Conservation (phyloP, 257 asterid genomes). For the Nicotiana paniculata region DNA sequence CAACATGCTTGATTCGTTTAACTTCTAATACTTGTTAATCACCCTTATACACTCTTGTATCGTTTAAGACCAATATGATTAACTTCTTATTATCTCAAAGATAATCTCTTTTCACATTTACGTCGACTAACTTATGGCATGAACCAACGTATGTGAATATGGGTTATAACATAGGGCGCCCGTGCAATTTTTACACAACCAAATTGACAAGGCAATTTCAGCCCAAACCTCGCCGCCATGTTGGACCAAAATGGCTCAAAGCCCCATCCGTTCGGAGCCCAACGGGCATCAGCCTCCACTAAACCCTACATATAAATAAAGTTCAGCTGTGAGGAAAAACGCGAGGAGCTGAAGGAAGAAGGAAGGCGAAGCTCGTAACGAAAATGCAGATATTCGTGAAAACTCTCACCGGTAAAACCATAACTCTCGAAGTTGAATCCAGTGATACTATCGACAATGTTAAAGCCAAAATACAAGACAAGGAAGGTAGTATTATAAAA, state of each 20-base stretch:
- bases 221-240: too few species aligned
- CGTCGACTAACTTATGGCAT: too few species aligned
- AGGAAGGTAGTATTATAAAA: not conserved
- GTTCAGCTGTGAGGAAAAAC: not conserved
- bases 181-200: too few species aligned
- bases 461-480: conserved; percentile 10
- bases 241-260: not conserved
- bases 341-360: not conserved
- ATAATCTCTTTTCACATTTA: too few species aligned
- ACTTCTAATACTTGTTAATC: too few species aligned
- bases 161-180: too few species aligned
- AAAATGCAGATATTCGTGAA: conserved; percentile 18
- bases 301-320: not conserved
- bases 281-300: not conserved
- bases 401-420: conserved; percentile 13
- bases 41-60: too few species aligned
- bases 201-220: too few species aligned
- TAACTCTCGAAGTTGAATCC: conserved; percentile 8
- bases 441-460: conserved; percentile 15
- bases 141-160: too few species aligned
- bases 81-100: too few species aligned
- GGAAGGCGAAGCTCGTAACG: not conserved
- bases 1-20: too few species aligned
- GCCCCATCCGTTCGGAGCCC: not conserved
- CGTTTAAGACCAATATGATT: too few species aligned